Base-by-base conservation (phyloP, 495 filamentous ascomycete species). In the Talaromyces wortmannii region DNA sequence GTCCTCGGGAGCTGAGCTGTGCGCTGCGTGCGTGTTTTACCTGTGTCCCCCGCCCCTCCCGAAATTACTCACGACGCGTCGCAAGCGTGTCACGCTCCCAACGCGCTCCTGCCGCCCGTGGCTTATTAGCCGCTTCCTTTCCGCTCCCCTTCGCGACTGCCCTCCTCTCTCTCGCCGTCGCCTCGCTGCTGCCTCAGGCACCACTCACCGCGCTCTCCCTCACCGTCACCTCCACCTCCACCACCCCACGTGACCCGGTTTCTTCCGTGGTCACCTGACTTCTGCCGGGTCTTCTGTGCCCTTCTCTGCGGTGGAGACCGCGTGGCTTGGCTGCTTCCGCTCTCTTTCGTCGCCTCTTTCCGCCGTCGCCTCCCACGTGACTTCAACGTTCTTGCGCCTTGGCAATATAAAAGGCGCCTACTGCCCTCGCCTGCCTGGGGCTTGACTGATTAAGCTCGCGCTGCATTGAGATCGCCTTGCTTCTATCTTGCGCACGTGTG, bases 351-450 rank as follows among this genome's bases (percentile, higher is more conserved):
- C n/a, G 50, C 45, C 50, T 45, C 44, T 23, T 50, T 48, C 55
- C 57, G 53, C 53, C 55, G 49, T 60, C 57, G 61, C 65, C 61
- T 57, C 63, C 50, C 74, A 77, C 74, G 74, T 77, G 72, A 77
- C 54, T 29, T 5, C 6, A 7, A 3, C 64, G 65, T 63, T 68
- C 74, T 74, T n/a, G n/a, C n/a, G n/a, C n/a, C n/a, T n/a, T 75
- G 72, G 74, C 74, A 63, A 59, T 71, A 77, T 77, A 75, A 73
- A 75, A 65, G 63, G 61, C 53, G 60, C 30, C 58, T 55, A 13
- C 36, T 23, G 23, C 23, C 23, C 23, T 23, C 36, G 8, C 33
- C 33, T 36, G 33, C 33, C 33, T n/a, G n/a, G n/a, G n/a, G n/a
- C n/a, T n/a, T n/a, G n/a, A n/a, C n/a, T n/a, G n/a, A n/a, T 23